Evolutionary conservation across 164 flowering plant genomes (phyloP), one percentile per base, ranked within the genome.

Genomic region (Liquidambar formosana): DNA sequence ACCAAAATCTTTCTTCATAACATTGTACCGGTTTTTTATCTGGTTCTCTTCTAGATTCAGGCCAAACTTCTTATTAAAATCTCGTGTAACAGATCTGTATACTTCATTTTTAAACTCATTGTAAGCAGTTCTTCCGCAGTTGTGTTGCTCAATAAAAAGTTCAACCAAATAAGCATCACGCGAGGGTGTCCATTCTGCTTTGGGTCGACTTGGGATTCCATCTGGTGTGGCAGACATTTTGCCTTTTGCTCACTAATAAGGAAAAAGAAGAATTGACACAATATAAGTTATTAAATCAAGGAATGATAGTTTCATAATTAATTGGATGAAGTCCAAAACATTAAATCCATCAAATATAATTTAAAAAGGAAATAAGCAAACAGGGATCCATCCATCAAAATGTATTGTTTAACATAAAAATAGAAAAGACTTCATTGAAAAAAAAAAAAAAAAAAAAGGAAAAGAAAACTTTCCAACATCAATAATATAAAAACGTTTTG

Each of bases 131-230:
- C 61, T 71, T 18, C 78, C 78, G 63, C 68, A 63, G 48, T 68
- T 71, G 25, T 71, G 74, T 58, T 67, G 71, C 64, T 71, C 71
- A 63, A 75, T 75, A 46, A 75, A 63, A 66, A 75, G 68, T 65
- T 71, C 78, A 67, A 75, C 65, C 60, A 75, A 51, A 27, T 56
- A 71, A 28, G 72, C 68, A 67, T 71, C 75, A 19, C 74, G 71
- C 9, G 78, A 48, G 25, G 75, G 71, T 33, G 71, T 71, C 78
- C 72, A 71, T 65, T 69, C 66, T 33, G 77, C 77, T 54, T 74
- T 74, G 3, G 66, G 25, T 54, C 70, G 54, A 10, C 66, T 62
- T 52, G 49, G 56, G 38, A 56, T 21, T 47, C 66, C 66, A 48
- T 65, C 73, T 21, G 69, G 77, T 28, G 64, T 21, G 9, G 56